These are phyloP conservation scores for Nannochloropsis granulata DNA, from an alignment of 108 stramenopile genomes.

Conservation along the genomic window DNA sequence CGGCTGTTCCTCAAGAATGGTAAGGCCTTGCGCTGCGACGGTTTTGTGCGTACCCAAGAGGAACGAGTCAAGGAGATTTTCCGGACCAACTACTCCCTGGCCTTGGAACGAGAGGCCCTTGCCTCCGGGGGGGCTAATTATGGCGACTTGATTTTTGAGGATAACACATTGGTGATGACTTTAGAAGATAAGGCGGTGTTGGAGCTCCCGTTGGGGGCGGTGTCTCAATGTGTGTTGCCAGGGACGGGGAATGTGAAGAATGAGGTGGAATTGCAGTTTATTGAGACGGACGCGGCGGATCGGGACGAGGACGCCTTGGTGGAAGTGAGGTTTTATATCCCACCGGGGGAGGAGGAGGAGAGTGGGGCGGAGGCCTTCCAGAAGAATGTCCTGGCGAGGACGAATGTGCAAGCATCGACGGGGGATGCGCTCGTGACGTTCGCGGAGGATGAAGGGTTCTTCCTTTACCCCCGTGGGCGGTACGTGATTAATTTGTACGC, in stretches of 20 bases:
- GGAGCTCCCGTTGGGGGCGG: slow-evolving; percentile 24
- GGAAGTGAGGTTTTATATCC: slow-evolving; percentile 76
- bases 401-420: neutral
- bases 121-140: neutral
- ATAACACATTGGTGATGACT: neutral
- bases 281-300: slow-evolving; percentile 29
- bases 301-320: slow-evolving; percentile 38
- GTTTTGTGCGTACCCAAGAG: neutral
- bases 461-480: slow-evolving; percentile 88
- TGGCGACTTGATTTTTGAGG: neutral
- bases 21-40: neutral
- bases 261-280: slow-evolving; percentile 45
- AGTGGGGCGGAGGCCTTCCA: neutral
- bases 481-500: slow-evolving; percentile 89
- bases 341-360: slow-evolving; percentile 70
- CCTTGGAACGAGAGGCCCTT: neutral
- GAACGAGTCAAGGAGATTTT: neutral
- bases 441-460: slow-evolving; percentile 72
- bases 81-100: neutral
- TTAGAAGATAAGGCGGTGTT: neutral
- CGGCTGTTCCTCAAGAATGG: slow-evolving; percentile 25
- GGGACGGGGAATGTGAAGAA: slow-evolving; percentile 34
- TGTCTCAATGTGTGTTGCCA: slow-evolving; percentile 43
- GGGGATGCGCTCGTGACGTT: slow-evolving; percentile 73
- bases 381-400: neutral